Base-by-base conservation (phyloP, 768 basidiomycete genomes). In the Phaeolepiota aurea region DNA sequence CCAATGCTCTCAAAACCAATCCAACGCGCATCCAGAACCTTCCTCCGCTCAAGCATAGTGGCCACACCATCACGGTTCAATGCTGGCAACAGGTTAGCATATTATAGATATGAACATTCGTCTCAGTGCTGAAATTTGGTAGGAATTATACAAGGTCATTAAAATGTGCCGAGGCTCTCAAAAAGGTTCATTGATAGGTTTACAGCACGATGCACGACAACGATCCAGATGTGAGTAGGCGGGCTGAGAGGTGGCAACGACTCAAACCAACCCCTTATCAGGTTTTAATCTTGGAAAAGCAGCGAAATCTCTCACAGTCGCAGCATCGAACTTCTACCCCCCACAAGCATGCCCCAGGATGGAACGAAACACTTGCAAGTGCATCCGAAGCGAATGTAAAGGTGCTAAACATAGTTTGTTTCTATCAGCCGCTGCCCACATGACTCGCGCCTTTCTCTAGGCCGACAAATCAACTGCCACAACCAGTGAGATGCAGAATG, bases 321-420 rank as follows among this genome's bases (percentile, higher is more conserved):
- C 69, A 75, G 20, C 62, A 73, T 50, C 60, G 61, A 44, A 72
- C 66, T 1, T 68, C 73, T 2, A 66, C 75, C 1, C 68, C 74
- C 7, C 68, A 72, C 41, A 48, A 66, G 9, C 54, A 73, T 45
- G 79, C 81, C 0, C 82, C 80, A 2, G 82, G 81, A 1, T 85
- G 82, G 82, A 83, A 83, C 45, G 82, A 85, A 48, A 54, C 57
- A 18, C 69, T 85, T 10, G 82, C 82, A 0, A 71, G 68, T 41
- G 45, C 66, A 9, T 83, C 83, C 2, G 82, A 85, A 57, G 82
- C 83, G 3, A 58, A 62, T 13, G 63, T 83, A 34, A 84, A 85
- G 71, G 82, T 74, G 35, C 12, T 35, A 5, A 35, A 7, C 9
- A 14, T 35, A 28, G 25, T 7, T 28, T n/a, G 25, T n/a, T n/a